Conservation (phyloP, 2,329 filamentous ascomycete genomes). For the Pseudogymnoascus sp. region DNA sequence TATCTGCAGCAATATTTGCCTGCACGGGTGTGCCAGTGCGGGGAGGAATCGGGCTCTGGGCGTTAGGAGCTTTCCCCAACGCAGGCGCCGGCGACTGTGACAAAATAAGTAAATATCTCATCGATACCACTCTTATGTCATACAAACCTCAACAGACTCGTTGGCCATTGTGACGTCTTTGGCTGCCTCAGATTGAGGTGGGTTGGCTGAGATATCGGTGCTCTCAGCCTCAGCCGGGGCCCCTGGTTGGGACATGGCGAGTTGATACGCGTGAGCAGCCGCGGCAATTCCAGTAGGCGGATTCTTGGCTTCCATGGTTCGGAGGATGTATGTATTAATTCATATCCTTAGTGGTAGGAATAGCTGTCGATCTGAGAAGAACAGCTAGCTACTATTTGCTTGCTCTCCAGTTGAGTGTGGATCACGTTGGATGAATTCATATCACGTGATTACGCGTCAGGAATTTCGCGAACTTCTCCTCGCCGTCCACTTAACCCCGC, state of each 20-base stretch:
- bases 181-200: not conserved
- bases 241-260: conserved; percentile 20
- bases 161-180: not conserved
- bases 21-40: conserved; percentile 43
- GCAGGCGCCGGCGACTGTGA: conserved; percentile 20
- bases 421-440: not conserved
- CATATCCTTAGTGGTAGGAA: not conserved
- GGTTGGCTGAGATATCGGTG: not conserved
- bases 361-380: not conserved
- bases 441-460: not conserved
- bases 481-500: not conserved
- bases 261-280: conserved; percentile 22
- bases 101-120: not conserved
- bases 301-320: conserved; percentile 1
- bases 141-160: not conserved
- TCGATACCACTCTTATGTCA: not conserved
- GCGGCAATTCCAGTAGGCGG: conserved; percentile 17
- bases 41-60: conserved; percentile 21
- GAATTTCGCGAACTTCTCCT: not conserved
- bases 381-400: not conserved
- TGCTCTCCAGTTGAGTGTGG: not conserved
- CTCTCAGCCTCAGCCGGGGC: conserved; percentile 12
- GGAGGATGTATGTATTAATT: not conserved
- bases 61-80: conserved; percentile 18
- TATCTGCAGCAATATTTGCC: conserved; percentile 28